Percentiles rank a stretch among this genome's conserved stretches.
These are phyloP conservation scores for Diatrype stigma DNA, from an alignment of 2,329 filamentous ascomycete species.

Conservation along the genomic window DNA sequence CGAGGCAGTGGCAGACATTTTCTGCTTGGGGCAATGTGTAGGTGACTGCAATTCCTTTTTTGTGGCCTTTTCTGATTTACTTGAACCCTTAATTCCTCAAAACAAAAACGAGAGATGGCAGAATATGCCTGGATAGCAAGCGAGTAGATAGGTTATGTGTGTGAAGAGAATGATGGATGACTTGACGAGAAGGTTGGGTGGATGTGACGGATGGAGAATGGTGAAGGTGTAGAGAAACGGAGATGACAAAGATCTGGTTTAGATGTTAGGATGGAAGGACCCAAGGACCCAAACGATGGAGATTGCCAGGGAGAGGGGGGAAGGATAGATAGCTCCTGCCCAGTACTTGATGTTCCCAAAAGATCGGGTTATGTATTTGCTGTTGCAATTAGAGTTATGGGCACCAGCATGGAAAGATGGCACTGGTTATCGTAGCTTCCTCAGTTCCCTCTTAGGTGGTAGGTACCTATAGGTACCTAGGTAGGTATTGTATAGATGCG, in stretches of 20 bases:
- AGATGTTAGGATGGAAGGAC: slow-evolving; percentile 8
- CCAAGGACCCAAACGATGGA: no score
- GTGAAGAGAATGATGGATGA: slow-evolving; percentile 12
- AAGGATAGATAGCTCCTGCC: slow-evolving; percentile 4
- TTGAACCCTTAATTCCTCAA: slow-evolving; percentile 17
- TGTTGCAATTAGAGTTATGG: no score
- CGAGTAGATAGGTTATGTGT: slow-evolving; percentile 21
- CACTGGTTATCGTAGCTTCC: no score
- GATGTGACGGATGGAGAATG: slow-evolving; percentile 2
- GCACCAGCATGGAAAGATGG: no score
- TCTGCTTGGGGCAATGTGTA: slow-evolving; percentile 9
- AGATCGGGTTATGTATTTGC: no score
- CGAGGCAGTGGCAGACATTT: slow-evolving; percentile 37
- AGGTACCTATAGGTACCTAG: no score
- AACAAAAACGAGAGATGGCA: slow-evolving; percentile 24
- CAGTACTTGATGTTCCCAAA: not conserved
- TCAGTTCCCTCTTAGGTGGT: no score
- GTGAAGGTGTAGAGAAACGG: slow-evolving; percentile 5
- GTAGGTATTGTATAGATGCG: no score
- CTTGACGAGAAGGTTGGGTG: not conserved
- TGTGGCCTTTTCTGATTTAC: slow-evolving; percentile 1
- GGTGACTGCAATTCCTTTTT: not conserved
- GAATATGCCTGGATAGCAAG: slow-evolving; percentile 26
- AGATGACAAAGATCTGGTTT: slow-evolving; percentile 13
- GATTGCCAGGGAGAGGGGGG: not conserved